These are phyloP conservation scores for Effrenium voratum DNA, from an alignment of 73 alveolate genomes.

Conservation along the genomic window DNA sequence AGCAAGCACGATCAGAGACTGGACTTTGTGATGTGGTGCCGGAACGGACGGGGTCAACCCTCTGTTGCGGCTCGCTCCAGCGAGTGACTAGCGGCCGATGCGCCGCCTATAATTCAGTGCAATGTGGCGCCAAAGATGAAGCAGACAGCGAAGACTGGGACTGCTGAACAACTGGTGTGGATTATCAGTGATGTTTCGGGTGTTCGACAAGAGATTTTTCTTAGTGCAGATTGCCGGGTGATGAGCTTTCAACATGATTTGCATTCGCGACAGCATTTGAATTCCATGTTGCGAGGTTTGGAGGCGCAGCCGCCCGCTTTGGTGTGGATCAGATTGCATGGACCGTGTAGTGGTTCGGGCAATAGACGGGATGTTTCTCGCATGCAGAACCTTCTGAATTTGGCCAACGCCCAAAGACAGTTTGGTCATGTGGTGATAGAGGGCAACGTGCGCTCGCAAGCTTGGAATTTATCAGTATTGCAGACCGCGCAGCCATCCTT, in stretches of 20 bases:
- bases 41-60: not conserved
- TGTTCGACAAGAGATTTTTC: too few species aligned
- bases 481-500: not conserved
- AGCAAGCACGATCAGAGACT: not conserved
- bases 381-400: not conserved
- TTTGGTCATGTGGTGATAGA: not conserved
- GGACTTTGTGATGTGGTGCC: not conserved
- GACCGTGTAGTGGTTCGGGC: slow-evolving; percentile 40
- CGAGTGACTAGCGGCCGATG: not conserved
- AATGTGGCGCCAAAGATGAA: not conserved
- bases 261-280: not conserved
- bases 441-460: not conserved
- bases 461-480: not conserved
- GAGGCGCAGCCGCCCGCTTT: not conserved
- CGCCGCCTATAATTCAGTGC: not conserved
- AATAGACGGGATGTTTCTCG: slow-evolving; percentile 9
- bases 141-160: not conserved
- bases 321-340: not conserved
- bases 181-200: too few species aligned
- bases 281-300: not conserved
- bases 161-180: not conserved
- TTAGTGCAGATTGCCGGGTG: too few species aligned
- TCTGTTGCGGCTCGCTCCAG: not conserved
- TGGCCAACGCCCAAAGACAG: not conserved
- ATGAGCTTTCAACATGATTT: slow-evolving; percentile 8